A percentile compares a stretch with the other conserved stretches of the same genome.
These are phyloP conservation scores for Babesia ovata DNA, from an alignment of 169 alveolate genomes.

Conservation along the genomic window DNA sequence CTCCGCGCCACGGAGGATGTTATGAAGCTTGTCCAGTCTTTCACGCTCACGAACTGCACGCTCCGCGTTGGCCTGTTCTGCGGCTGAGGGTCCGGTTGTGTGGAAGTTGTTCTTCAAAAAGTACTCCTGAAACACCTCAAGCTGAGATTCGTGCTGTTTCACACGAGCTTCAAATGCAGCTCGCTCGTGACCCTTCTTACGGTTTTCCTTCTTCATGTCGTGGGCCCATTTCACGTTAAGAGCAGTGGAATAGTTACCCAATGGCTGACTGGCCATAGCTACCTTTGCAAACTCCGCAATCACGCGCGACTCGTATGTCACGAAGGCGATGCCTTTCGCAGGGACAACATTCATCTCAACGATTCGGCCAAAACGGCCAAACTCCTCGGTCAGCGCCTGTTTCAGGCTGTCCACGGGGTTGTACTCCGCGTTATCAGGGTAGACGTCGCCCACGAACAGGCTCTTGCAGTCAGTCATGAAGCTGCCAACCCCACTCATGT, in stretches of 20 bases:
- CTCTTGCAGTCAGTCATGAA: conserved; percentile 94
- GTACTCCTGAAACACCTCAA: conserved; percentile 61
- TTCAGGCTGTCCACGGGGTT: conserved; percentile 89
- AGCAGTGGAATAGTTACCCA: conserved; percentile 88
- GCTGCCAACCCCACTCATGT: conserved; percentile 96
- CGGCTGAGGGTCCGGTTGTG: conserved; percentile 33
- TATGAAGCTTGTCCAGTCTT: conserved; percentile 32
- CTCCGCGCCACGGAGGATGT: conserved; percentile 27
- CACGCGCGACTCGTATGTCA: conserved; percentile 92
- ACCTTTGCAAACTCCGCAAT: conserved; percentile 99
- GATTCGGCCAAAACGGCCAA: conserved; percentile 94
- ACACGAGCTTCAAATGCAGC: conserved; percentile 56
- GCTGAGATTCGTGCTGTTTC: conserved; percentile 55
- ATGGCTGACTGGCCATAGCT: conserved; percentile 95
- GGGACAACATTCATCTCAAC: conserved; percentile 92
- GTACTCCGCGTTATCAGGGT: conserved; percentile 81
- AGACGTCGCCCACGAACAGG: conserved; percentile 91
- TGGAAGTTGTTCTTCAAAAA: conserved; percentile 38
- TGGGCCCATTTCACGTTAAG: conserved; percentile 95
- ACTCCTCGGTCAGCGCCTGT: conserved; percentile 90
- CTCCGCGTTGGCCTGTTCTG: conserved; percentile 19
- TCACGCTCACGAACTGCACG: conserved; percentile 40
- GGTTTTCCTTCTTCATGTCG: conserved; percentile 65
- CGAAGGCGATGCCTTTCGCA: conserved; percentile 91
- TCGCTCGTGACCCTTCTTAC: conserved; percentile 41